A percentile compares a stretch with the other conserved stretches of the same genome.
Conservation (phyloP, 139 green algal genomes). For the Pseudopediastrum boryanum region DNA sequence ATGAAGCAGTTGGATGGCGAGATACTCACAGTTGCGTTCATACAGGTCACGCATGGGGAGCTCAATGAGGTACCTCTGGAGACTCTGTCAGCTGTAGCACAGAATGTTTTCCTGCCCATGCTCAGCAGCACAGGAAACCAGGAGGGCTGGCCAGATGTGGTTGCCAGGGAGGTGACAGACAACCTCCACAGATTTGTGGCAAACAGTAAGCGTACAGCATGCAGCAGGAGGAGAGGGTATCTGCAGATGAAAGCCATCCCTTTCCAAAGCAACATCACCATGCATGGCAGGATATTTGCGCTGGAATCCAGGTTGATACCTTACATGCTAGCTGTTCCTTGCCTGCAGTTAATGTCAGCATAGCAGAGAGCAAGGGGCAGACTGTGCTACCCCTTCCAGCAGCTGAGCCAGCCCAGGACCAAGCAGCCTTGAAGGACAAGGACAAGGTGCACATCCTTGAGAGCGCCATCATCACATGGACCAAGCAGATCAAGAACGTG, state of each 20-base stretch:
- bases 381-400: constrained; percentile 84
- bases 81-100: constrained; percentile 68
- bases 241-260: neutral
- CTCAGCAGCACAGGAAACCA: constrained; percentile 79
- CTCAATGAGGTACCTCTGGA: constrained; percentile 80
- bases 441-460: constrained; percentile 92
- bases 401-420: constrained; percentile 22
- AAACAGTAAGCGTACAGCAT: constrained; percentile 52
- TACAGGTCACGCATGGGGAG: constrained; percentile 79
- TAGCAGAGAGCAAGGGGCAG: constrained; percentile 86
- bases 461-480: constrained; percentile 84
- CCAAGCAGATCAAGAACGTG: constrained; percentile 92
- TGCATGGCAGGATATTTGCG: neutral
- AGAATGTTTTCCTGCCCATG: constrained; percentile 88
- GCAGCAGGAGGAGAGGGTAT: neutral
- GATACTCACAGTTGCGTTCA: neutral
- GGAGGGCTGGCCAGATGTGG: constrained; percentile 83
- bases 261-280: neutral
- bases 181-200: constrained; percentile 89
- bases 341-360: constrained; percentile 74
- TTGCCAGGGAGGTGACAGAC: constrained; percentile 85
- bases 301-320: neutral
- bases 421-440: constrained; percentile 66
- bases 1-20: neutral
- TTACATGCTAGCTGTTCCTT: neutral